Base-by-base conservation (phyloP, 345 rosid genomes). In the Mangifera indica region DNA sequence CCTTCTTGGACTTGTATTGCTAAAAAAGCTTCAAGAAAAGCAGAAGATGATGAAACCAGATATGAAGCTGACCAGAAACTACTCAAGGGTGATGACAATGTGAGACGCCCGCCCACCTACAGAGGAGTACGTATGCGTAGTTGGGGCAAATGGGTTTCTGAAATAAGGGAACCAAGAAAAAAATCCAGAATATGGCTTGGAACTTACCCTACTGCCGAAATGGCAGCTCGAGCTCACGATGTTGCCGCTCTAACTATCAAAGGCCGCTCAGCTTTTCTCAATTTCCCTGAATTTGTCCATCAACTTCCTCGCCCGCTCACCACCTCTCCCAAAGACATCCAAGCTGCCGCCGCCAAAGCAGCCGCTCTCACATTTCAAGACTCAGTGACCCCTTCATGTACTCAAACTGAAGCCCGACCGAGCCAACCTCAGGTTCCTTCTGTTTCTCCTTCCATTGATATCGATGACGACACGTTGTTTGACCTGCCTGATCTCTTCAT, bases 141-240 rank as follows among this genome's bases (percentile, higher is more conserved):
- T 45, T 90, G 96, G 96, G 96, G 96, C 17, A 90, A 87, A 85
- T 90, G 96, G 96, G 96, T 90, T 17, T 90, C 91, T 1, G 96
- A 90, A 73, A 90, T 90, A 63, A 78, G 96, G 73, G 93, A 90
- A 68, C 96, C 96, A 0, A 80, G 80, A 66, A 90, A 90, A 74
- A 90, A 90, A 69, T 90, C 96, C 21, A 86, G 96, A 81, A 90
- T 90, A 69, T 90, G 96, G 96, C 88, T 90, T 11, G 96, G 96
- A 9, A 90, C 96, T 18, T 90, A 74, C 81, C 85, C 85, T 15
- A 86, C 88, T 21, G 87, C 96, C 6, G 88, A 90, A 79, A 90
- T 88, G 96, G 96, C 96, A 1, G 96, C 96, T 79, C 86, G 93
- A 73, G 96, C 96, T 56, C 96, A 90, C 25, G 96, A 90, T 40